Conservation (phyloP, 2,329 filamentous ascomycete species). For the Alternaria gaisen region DNA sequence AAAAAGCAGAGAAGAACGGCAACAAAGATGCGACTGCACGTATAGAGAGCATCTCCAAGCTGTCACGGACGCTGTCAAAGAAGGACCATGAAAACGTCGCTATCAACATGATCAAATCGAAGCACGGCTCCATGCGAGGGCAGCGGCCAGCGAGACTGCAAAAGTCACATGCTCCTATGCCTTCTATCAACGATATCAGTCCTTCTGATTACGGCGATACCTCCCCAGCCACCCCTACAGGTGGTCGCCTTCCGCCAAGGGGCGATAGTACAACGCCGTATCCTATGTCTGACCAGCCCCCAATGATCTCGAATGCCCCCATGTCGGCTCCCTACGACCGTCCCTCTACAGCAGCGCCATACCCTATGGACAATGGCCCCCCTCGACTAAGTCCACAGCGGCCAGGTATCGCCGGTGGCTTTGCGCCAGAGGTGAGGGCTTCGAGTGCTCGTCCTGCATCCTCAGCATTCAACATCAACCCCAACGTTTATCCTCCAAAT, state of each 20-base stretch:
- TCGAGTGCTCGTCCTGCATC: slow-evolving; percentile 58
- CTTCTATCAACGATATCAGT: slow-evolving; percentile 51
- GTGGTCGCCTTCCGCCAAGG: slow-evolving; percentile 40
- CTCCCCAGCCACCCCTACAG: slow-evolving; percentile 34
- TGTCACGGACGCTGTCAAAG: slow-evolving; percentile 82
- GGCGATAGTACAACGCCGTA: slow-evolving; percentile 54
- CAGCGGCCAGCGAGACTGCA: slow-evolving; percentile 57
- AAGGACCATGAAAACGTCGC: slow-evolving; percentile 93
- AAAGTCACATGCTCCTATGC: slow-evolving; percentile 49
- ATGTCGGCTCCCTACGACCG: slow-evolving; percentile 45
- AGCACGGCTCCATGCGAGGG: slow-evolving; percentile 62
- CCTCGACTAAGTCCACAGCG: slow-evolving; percentile 53
- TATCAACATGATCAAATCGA: slow-evolving; percentile 78
- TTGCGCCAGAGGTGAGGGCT: slow-evolving; percentile 59
- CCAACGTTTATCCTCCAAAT: slow-evolving; percentile 51
- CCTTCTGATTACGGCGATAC: slow-evolving; percentile 47
- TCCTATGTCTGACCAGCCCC: slow-evolving; percentile 55
- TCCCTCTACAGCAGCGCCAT: slow-evolving; percentile 70
- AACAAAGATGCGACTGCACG: slow-evolving; percentile 87
- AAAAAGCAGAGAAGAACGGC: slow-evolving; percentile 85
- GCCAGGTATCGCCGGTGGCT: slow-evolving; percentile 49
- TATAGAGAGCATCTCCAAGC: slow-evolving; percentile 81
- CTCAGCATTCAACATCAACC: slow-evolving; percentile 62
- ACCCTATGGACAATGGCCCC: slow-evolving; percentile 73
- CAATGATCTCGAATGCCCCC: slow-evolving; percentile 34